phyloP scores from a whole-genome alignment of 2,329 filamentous ascomycete genomes.

The Paraconiothyrium brasiliense region DNA sequence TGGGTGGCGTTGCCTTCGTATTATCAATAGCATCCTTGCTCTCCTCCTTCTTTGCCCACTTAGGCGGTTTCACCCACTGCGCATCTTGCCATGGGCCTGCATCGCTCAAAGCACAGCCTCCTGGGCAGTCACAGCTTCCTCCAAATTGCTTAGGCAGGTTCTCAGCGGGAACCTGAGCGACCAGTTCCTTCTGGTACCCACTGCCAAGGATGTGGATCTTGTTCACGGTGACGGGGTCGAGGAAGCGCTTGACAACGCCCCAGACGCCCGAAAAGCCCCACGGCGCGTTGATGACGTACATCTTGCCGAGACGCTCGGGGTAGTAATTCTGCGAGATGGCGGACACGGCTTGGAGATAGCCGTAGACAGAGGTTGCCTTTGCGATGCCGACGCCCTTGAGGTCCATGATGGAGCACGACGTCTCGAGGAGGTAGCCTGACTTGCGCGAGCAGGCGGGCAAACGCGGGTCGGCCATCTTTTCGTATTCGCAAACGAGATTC shows the following conservation, averaged over 20 bases:
- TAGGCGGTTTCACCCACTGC: constrained; percentile 69
- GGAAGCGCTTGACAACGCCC: constrained; percentile 86
- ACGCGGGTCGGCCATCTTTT: constrained; percentile 91
- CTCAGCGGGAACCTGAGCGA: constrained; percentile 85
- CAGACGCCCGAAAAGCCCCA: constrained; percentile 94
- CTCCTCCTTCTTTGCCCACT: constrained; percentile 55
- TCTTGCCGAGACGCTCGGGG: constrained; percentile 92
- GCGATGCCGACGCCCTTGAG: constrained; percentile 90
- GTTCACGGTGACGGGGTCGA: constrained; percentile 94
- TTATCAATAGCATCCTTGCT: constrained; percentile 42
- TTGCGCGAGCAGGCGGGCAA: constrained; percentile 96
- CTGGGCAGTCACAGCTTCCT: constrained; percentile 80
- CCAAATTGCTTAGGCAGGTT: constrained; percentile 90
- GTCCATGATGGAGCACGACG: constrained; percentile 98
- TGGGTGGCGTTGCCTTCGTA: constrained; percentile 40
- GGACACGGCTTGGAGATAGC: constrained; percentile 85
- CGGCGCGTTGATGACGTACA: constrained; percentile 97
- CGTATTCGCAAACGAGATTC: constrained; percentile 97
- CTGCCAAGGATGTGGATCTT: constrained; percentile 93
- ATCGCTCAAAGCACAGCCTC: constrained; percentile 87
- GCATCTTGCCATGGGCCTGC: constrained; percentile 86
- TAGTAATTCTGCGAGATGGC: constrained; percentile 98
- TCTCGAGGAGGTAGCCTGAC: constrained; percentile 88
- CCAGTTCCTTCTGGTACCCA: constrained; percentile 83
- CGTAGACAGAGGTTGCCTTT: constrained; percentile 84